Base-by-base conservation (phyloP, 768 basidiomycete species). In the Mycena floridula region DNA sequence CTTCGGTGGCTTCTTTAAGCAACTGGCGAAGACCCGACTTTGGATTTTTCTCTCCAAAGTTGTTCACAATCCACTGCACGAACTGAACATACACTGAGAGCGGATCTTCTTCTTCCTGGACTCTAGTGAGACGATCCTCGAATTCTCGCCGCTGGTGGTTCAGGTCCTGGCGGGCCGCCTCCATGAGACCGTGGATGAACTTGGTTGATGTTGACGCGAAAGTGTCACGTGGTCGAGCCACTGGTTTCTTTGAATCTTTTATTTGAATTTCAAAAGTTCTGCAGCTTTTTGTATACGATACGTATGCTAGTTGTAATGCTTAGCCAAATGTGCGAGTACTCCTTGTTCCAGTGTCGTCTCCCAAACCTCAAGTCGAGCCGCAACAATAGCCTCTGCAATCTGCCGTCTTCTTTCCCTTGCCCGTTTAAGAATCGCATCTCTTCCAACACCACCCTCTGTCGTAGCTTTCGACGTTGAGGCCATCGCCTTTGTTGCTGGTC, bases 61-160 rank as follows among this genome's bases (percentile, higher is more conserved):
- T 81, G 52, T 90, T 82, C 47, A 84, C 67, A 25, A 85, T 92
- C 89, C 93, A 98, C 49, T 88, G 79, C 42, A 97, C 81, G 63
- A 93, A 96, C 58, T 82, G 73, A 60, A 88, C 76, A 52, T 92
- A 95, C 1, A 83, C 75, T 2, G 86, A 84, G 21, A 98, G 74
- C 3, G 93, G 86, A 57, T 97, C 96, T 50, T 86, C 85, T 46
- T 89, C 89, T 16, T 39, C 38, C n/a, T 22, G 13, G 13, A 24
- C 22, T 16, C n/a, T 22, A 4, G 13, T 8, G 4, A 39, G n/a
- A 4, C 8, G 15, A 13, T 15, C 38, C 23, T 39, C 18, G 9
- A 4, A 39, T 16, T 39, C 18, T 39, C 22, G n/a, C 13, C 38
- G 38, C 22, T 39, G 18, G 13, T 22, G n/a, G 15, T 15, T 11